These are phyloP conservation scores for Exidia glandulosa DNA, from an alignment of 768 basidiomycete genomes.

Conservation along the genomic window DNA sequence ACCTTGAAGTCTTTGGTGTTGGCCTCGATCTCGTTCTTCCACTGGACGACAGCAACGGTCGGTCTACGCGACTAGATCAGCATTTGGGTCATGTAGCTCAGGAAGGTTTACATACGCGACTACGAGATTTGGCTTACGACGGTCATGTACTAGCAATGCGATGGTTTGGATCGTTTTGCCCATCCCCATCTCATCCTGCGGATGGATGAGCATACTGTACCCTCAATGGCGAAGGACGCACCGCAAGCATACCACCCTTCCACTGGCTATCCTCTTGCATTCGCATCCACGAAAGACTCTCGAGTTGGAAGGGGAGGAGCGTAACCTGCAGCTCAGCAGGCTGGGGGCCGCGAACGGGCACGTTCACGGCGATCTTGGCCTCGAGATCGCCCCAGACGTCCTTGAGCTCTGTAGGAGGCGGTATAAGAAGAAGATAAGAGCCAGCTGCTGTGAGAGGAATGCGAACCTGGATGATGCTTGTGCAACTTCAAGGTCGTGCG, in stretches of 20 bases:
- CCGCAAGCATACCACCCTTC: conserved; percentile 87
- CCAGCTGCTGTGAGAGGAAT: conserved; percentile 8
- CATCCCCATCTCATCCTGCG: conserved; percentile 89
- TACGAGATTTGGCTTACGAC: conserved; percentile 75
- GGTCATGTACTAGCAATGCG: conserved; percentile 71
- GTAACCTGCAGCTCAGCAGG: conserved; percentile 75
- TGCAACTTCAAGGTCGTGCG: conserved; percentile 51
- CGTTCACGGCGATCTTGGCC: conserved; percentile 43
- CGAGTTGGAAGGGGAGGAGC: conserved; percentile 89
- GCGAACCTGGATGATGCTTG: conserved; percentile 47
- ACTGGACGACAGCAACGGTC: conserved; percentile 57
- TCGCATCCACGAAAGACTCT: conserved; percentile 93
- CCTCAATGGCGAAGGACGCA: conserved; percentile 25
- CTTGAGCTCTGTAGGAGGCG: conserved; percentile 37
- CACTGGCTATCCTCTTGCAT: conserved; percentile 82
- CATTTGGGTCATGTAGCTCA: background rate
- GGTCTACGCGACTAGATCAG: conserved; percentile 22
- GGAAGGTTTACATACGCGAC: conserved; percentile 56
- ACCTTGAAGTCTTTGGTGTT: conserved; percentile 81
- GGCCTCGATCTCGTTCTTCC: conserved; percentile 85
- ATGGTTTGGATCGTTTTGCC: conserved; percentile 97
- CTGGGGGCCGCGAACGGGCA: conserved; percentile 63
- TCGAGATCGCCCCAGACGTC: conserved; percentile 86
- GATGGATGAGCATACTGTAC: conserved; percentile 1
- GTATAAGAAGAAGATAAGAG: background rate